These are phyloP conservation scores for Rutstroemia sp. DNA, from an alignment of 2,329 filamentous ascomycete genomes.

Conservation along the genomic window DNA sequence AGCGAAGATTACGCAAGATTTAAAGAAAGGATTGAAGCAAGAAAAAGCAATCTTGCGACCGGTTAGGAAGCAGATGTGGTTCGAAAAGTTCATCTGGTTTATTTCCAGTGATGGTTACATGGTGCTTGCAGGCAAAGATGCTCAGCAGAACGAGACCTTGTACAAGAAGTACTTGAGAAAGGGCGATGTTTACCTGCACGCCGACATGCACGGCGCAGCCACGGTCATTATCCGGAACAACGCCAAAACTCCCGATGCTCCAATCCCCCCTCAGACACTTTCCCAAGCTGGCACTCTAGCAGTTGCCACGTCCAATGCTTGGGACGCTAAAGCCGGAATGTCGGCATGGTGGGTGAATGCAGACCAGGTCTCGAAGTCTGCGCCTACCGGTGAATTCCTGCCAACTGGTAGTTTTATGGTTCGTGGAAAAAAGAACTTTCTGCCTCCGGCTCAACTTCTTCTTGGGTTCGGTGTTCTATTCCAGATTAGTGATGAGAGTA, in stretches of 20 bases:
- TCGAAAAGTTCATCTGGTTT: constrained; percentile 95
- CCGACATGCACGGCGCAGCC: constrained; percentile 76
- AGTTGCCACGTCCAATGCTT: constrained; percentile 80
- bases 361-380: constrained; percentile 83
- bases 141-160: constrained; percentile 84
- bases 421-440: constrained; percentile 79
- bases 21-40: constrained; percentile 83
- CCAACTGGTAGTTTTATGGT: constrained; percentile 73
- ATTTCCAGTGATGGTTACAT: constrained; percentile 93
- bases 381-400: constrained; percentile 72
- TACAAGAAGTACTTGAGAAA: constrained; percentile 80
- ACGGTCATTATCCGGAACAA: constrained; percentile 90
- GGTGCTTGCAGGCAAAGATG: constrained; percentile 81
- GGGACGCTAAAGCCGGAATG: constrained; percentile 96
- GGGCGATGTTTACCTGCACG: constrained; percentile 87
- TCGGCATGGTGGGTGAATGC: constrained; percentile 92
- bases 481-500: constrained; percentile 81
- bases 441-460: constrained; percentile 80
- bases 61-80: constrained; percentile 82
- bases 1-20: constrained; percentile 75
- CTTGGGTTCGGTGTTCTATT: constrained; percentile 86
- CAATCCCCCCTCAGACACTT: constrained; percentile 84
- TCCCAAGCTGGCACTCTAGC: constrained; percentile 82
- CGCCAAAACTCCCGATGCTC: constrained; percentile 65
- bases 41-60: constrained; percentile 83